A percentile compares a stretch with the other conserved stretches of the same genome.
Evolutionary conservation across 805 yeast genomes (phyloP).

Genomic region (Candida ficus): DNA sequence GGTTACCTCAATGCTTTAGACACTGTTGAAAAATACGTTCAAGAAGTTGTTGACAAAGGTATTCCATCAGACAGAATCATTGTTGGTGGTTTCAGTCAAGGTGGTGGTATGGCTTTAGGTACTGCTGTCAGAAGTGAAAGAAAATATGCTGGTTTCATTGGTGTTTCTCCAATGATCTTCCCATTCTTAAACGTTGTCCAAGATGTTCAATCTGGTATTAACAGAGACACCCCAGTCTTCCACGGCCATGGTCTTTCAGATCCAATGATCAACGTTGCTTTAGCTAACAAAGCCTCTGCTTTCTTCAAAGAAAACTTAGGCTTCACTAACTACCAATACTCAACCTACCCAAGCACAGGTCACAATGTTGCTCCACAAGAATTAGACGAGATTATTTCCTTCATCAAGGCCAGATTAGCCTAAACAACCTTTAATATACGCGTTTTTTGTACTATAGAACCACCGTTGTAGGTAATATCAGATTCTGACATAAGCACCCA

Average conservation of each 20-base stretch:
- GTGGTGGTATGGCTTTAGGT: constrained; percentile 76
- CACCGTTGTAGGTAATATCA: no score
- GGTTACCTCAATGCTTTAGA: constrained; percentile 52
- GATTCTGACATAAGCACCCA: no score
- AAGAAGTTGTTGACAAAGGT: constrained; percentile 45
- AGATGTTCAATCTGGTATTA: constrained; percentile 30
- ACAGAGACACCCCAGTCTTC: constrained; percentile 68
- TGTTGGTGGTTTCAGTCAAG: constrained; percentile 96
- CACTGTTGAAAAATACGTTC: constrained; percentile 39
- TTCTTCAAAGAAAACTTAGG: constrained; percentile 44
- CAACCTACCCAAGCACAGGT: constrained; percentile 55
- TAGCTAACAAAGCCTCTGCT: constrained; percentile 34
- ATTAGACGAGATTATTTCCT: constrained; percentile 45
- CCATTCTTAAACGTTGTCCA: constrained; percentile 21
- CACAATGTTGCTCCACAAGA: constrained; percentile 72
- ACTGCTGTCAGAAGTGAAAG: constrained; percentile 45
- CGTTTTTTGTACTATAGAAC: no score
- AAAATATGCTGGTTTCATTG: constrained; percentile 74
- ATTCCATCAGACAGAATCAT: constrained; percentile 63
- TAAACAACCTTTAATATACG: background rate
- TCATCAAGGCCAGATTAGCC: constrained; percentile 32
- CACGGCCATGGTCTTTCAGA: constrained; percentile 87
- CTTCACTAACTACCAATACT: constrained; percentile 40
- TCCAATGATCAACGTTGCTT: constrained; percentile 39
- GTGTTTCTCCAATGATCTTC: constrained; percentile 67